These are phyloP conservation scores for Tripterygium wilfordii DNA, from an alignment of 177 flowering plant species.

Conservation along the genomic window DNA sequence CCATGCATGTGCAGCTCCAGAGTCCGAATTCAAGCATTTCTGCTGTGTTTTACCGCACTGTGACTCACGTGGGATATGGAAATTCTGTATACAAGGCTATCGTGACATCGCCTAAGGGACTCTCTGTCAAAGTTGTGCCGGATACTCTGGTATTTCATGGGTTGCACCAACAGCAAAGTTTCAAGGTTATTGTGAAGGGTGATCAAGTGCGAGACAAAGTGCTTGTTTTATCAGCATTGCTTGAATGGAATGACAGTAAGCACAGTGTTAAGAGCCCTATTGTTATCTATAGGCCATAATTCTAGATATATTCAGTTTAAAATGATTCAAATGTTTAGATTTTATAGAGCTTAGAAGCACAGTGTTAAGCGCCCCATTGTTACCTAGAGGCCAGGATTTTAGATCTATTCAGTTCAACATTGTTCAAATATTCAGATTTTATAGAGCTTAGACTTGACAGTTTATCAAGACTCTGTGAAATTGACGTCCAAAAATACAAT, in stretches of 20 bases:
- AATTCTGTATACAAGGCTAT: slow-evolving; percentile 37
- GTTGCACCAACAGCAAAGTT: slow-evolving; percentile 20
- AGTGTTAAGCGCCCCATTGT: too few species aligned
- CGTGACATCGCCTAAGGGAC: slow-evolving; percentile 23
- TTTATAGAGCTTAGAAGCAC: too few species aligned
- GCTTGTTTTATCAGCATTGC: slow-evolving; percentile 17
- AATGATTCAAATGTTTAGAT: too few species aligned
- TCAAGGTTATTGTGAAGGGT: slow-evolving; percentile 45
- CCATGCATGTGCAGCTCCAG: slow-evolving; percentile 38
- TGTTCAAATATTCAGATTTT: too few species aligned
- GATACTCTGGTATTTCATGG: slow-evolving; percentile 23
- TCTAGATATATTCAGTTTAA: background rate
- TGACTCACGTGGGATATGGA: slow-evolving; percentile 39
- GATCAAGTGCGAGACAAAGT: slow-evolving; percentile 1
- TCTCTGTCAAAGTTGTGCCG: slow-evolving; percentile 34
- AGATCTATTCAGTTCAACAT: too few species aligned
- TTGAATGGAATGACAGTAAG: slow-evolving; percentile 39
- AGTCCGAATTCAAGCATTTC: slow-evolving; percentile 6
- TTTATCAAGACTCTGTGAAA: too few species aligned
- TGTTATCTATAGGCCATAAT: slow-evolving; percentile 19
- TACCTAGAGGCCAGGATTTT: too few species aligned
- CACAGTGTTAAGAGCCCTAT: slow-evolving; percentile 50
- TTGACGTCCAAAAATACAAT: too few species aligned
- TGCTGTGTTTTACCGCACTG: slow-evolving; percentile 39
- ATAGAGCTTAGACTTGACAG: too few species aligned